phyloP scores from a whole-genome alignment of 192 early-diverging fungal species.

The Phlyctochytrium bullatum region DNA sequence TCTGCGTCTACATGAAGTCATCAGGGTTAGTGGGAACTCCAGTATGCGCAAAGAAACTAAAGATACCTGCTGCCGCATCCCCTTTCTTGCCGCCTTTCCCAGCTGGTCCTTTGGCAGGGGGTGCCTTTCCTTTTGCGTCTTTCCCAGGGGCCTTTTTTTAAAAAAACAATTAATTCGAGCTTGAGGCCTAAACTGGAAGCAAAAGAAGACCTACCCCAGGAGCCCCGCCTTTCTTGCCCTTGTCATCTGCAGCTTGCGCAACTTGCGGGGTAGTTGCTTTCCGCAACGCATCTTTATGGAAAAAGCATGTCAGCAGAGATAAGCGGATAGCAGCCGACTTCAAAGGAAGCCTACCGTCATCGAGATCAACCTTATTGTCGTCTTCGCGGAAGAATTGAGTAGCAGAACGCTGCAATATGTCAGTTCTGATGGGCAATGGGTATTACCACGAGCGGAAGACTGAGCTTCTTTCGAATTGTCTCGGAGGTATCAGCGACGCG shows the following conservation, averaged over 20 bases:
- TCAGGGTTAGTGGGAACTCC: too few species aligned
- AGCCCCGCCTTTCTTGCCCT: constrained; percentile 14
- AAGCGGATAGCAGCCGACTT: too few species aligned
- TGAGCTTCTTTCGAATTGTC: constrained; percentile 9
- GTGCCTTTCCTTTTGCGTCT: constrained; percentile 22
- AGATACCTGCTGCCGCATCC: constrained; percentile 20
- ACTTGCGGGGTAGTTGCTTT: constrained; percentile 7
- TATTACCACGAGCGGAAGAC: constrained; percentile 16
- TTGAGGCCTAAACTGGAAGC: constrained; percentile 1
- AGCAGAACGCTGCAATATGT: constrained; percentile 13
- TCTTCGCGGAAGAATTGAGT: constrained; percentile 16
- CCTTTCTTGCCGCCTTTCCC: constrained; percentile 19
- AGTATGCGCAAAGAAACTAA: background rate
- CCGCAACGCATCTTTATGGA: constrained; percentile 2
- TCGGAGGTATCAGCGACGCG: constrained; percentile 20
- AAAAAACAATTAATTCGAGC: too few species aligned
- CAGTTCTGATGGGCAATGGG: background rate
- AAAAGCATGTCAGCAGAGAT: too few species aligned
- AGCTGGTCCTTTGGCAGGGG: constrained; percentile 12
- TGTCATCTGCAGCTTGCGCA: constrained; percentile 9
- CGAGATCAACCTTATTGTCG: constrained; percentile 3
- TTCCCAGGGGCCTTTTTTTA: constrained; percentile 22
- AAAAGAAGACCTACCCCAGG: background rate
- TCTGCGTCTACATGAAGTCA: constrained; percentile 8
- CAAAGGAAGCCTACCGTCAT: constrained; percentile 25